These are phyloP conservation scores for Spergularia azorica DNA, from an alignment of 179 eudicot genomes.

Conservation along the genomic window DNA sequence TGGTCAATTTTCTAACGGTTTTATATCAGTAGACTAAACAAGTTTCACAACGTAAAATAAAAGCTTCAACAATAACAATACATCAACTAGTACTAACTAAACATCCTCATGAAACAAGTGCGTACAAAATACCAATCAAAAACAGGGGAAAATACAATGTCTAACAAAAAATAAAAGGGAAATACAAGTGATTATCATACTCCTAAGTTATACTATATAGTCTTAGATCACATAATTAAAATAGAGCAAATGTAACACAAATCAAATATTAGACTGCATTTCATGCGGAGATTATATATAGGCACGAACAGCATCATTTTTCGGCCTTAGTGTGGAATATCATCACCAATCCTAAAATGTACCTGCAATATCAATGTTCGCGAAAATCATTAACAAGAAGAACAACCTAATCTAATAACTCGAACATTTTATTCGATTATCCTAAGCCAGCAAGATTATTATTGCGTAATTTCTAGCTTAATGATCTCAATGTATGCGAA, in stretches of 20 bases:
- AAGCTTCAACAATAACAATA: too few relatives aligned
- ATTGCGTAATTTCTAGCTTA: background rate
- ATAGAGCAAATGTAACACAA: too few relatives aligned
- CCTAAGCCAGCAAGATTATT: too few relatives aligned
- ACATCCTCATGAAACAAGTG: too few relatives aligned
- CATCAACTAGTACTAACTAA: too few relatives aligned
- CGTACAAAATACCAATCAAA: background rate
- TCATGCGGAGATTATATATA: background rate
- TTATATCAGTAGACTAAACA: too few relatives aligned
- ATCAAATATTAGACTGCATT: background rate
- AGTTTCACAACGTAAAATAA: too few relatives aligned
- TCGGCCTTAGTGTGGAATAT: slow-evolving; percentile 19
- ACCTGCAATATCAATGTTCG: slow-evolving; percentile 20
- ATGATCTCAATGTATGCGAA: background rate
- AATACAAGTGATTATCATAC: background rate
- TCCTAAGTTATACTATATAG: background rate
- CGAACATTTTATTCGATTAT: too few relatives aligned
- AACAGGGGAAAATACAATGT: background rate
- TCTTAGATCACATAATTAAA: background rate
- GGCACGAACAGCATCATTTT: background rate
- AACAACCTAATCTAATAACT: background rate
- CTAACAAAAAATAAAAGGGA: too few relatives aligned
- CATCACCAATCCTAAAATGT: slow-evolving; percentile 34
- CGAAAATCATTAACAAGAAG: background rate
- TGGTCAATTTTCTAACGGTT: too few relatives aligned